These are phyloP conservation scores for Diplocarpon mali DNA, from an alignment of 2,329 filamentous ascomycete genomes.

Conservation along the genomic window DNA sequence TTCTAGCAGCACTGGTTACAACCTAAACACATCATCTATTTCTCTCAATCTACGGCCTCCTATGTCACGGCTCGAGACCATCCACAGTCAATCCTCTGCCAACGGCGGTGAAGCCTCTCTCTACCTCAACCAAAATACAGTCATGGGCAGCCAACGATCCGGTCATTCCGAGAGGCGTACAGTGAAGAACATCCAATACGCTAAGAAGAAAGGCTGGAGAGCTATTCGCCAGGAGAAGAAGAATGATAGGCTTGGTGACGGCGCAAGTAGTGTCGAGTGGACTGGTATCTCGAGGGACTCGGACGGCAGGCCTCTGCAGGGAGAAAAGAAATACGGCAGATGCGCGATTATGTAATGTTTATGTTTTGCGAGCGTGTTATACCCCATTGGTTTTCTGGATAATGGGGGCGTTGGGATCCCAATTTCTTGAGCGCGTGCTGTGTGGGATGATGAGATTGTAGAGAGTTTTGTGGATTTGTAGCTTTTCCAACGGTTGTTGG, in stretches of 20 bases:
- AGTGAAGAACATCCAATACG: conserved; percentile 51
- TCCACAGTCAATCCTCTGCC: conserved; percentile 33
- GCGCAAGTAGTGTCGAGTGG: conserved; percentile 38
- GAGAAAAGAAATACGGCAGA: conserved; percentile 32
- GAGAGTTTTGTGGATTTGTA: too few relatives aligned
- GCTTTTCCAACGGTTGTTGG: too few relatives aligned
- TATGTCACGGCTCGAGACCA: conserved; percentile 44
- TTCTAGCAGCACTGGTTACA: conserved; percentile 14
- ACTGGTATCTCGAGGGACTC: conserved; percentile 34
- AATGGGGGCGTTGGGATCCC: too few relatives aligned
- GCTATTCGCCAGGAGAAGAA: conserved; percentile 29
- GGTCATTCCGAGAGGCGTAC: conserved; percentile 50
- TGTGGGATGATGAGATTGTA: too few relatives aligned
- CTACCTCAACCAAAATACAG: conserved; percentile 12
- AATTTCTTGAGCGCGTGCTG: too few relatives aligned
- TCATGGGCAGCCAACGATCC: conserved; percentile 25
- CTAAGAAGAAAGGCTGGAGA: conserved; percentile 45
- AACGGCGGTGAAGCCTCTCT: conserved; percentile 18
- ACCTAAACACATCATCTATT: conserved; percentile 34
- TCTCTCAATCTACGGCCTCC: conserved; percentile 33
- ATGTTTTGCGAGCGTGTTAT: background rate
- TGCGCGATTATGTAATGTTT: conserved; percentile 41
- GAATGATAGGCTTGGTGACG: conserved; percentile 34
- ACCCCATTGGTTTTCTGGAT: conserved; percentile 1
- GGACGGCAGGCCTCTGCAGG: conserved; percentile 10